Conservation (phyloP, 305 asterid genomes). For the Fraxinus nigra region DNA sequence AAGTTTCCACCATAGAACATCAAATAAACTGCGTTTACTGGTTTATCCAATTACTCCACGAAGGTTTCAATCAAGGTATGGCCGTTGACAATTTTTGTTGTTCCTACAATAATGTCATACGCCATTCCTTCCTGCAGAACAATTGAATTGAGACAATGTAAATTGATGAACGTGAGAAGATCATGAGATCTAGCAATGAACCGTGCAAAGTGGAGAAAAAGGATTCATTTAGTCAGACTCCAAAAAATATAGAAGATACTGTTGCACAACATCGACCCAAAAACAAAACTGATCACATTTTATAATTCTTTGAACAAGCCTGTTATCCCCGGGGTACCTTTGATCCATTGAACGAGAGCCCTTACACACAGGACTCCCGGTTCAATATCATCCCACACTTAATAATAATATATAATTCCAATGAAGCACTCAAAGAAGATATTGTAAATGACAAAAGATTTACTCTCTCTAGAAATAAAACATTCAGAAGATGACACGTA, state of each 20-base stretch:
- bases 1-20: not conserved
- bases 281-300: not conserved
- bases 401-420: not conserved
- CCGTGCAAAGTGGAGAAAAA: not conserved
- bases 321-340: conserved; percentile 11
- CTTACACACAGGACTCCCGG: not conserved
- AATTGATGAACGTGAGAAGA: not conserved
- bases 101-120: conserved; percentile 74
- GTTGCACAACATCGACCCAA: not conserved
- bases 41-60: conserved; percentile 44
- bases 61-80: conserved; percentile 63
- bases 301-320: not conserved
- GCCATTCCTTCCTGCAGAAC: conserved; percentile 86
- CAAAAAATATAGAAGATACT: not conserved
- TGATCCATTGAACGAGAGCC: not conserved
- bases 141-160: not conserved
- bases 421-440: not conserved
- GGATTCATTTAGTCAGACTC: not conserved
- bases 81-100: conserved; percentile 77
- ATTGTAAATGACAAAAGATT: not conserved
- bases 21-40: not conserved
- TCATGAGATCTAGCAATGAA: not conserved
- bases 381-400: not conserved
- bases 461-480: not conserved
- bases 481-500: not conserved